These are phyloP conservation scores for Pedinophyceae sp. DNA, from an alignment of 139 green algal genomes.

Conservation along the genomic window DNA sequence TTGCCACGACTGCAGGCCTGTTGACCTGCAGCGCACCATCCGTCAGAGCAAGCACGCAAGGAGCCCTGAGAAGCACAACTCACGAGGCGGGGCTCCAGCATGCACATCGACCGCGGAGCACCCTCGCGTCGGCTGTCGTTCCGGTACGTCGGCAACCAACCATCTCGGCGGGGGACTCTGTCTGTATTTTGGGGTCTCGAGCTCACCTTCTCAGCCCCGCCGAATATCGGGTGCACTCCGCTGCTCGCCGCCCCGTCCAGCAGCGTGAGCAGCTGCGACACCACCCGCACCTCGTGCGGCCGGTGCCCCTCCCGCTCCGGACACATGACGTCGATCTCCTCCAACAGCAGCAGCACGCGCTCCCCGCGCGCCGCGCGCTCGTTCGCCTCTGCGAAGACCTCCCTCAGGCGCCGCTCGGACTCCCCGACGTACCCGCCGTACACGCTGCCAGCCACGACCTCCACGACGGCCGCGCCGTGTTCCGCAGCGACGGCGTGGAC, in stretches of 20 bases:
- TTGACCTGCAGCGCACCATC: too few species aligned
- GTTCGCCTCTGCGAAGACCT: conserved; percentile 51
- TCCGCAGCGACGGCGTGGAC: conserved; percentile 29
- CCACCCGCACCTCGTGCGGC: conserved; percentile 63
- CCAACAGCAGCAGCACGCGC: conserved; percentile 65
- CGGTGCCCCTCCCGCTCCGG: conserved; percentile 35
- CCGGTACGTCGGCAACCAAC: too few species aligned
- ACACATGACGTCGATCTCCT: conserved; percentile 79
- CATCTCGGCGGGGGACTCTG: too few species aligned
- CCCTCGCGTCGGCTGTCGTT: too few species aligned
- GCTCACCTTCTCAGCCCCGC: too few species aligned
- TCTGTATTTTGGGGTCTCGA: too few species aligned
- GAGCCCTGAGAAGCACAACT: too few species aligned
- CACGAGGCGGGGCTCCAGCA: background rate
- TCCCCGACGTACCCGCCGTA: conserved; percentile 63
- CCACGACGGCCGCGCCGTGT: too few species aligned
- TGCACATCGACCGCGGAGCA: background rate
- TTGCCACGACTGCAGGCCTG: conserved; percentile 71
- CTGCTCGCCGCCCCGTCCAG: conserved; percentile 49
- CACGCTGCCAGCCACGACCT: too few species aligned
- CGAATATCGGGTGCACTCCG: too few species aligned
- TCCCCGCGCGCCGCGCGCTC: conserved; percentile 21
- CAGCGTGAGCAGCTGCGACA: conserved; percentile 88
- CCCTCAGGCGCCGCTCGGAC: conserved; percentile 63
- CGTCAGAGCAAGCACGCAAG: too few species aligned